Base-by-base conservation (phyloP, 2,329 filamentous ascomycete genomes). In the Periconia macrospinosa region DNA sequence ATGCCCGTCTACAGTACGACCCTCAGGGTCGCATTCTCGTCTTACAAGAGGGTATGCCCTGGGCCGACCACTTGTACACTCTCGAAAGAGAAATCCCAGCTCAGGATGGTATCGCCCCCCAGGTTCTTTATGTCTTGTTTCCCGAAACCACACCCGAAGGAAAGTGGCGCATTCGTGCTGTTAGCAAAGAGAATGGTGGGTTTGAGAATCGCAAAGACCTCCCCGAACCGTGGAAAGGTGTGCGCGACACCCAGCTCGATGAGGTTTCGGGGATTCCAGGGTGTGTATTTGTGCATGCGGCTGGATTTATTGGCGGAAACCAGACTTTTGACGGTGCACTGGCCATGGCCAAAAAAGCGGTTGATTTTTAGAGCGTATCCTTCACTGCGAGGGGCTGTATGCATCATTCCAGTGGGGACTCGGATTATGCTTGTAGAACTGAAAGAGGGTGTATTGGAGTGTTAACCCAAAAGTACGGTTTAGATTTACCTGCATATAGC, bases 291-390 rank as follows among this genome's bases (percentile, higher is more conserved):
- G 89, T 97, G 30, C 94, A 99, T 72, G 92, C 92, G 3, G 88
- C 89, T 49, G 94, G 94, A 27, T 99, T 99, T 77, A 97, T 97
- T 69, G 94, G 94, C 17, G 94, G 94, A 2, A 95, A 97, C 76
- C 88, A 90, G 81, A 95, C 89, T 0, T 94, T 90, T 67, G 91
- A 96, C 57, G 94, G 94, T 30, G 92, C 86, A 23, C 83, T 91
- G 72, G 85, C 86, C 53, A 96, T 97, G 91, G 92, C 92, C 5
- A 77, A 82, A 73, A 91, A 89, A 80, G 88, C 89, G 1, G 77
- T 91, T 58, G 83, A 77, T 15, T 53, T 70, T 47, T 73, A 54
- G 11, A 37, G 33, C 5, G 11, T 14, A 6, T 14, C 11, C 11
- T 37, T 37, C 33, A 3, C 33, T 27, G 23, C 5, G 23, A 27